These are phyloP conservation scores for Teunomyces panamensis DNA, from an alignment of 805 yeast species.

Conservation along the genomic window DNA sequence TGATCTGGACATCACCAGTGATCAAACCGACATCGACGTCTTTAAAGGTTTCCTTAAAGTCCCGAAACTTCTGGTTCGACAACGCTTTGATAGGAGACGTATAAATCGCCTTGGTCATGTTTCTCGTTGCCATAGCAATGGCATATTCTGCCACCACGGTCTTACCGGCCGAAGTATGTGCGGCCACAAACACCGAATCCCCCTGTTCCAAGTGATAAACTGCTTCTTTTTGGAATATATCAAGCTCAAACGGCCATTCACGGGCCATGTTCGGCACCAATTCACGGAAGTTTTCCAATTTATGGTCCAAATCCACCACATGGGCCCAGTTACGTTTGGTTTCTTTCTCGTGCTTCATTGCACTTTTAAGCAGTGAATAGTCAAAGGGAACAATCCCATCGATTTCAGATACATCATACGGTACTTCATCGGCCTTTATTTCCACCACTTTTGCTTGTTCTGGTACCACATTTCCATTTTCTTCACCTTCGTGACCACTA, in stretches of 20 bases:
- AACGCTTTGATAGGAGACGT: constrained; percentile 94
- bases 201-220: constrained; percentile 95
- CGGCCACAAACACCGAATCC: constrained; percentile 97
- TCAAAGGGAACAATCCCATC: constrained; percentile 42
- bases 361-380: constrained; percentile 21
- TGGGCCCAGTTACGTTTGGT: constrained; percentile 85
- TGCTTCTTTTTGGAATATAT: constrained; percentile 95
- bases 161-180: constrained; percentile 98
- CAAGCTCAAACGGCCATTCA: constrained; percentile 92
- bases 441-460: background rate
- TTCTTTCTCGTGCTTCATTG: constrained; percentile 22
- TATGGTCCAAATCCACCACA: constrained; percentile 81
- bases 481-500: constrained; percentile 6
- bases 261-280: constrained; percentile 92
- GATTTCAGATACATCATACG: constrained; percentile 43
- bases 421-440: constrained; percentile 7
- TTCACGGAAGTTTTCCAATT: constrained; percentile 79
- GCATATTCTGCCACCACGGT: constrained; percentile 98
- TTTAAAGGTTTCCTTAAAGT: constrained; percentile 73
- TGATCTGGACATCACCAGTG: constrained; percentile 97
- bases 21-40: constrained; percentile 88
- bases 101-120: constrained; percentile 95
- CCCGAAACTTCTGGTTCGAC: constrained; percentile 87
- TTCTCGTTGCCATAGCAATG: constrained; percentile 91
- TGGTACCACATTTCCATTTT: constrained; percentile 7